Conservation (phyloP, 805 yeast species). For the Kodamaea fukazawae region DNA sequence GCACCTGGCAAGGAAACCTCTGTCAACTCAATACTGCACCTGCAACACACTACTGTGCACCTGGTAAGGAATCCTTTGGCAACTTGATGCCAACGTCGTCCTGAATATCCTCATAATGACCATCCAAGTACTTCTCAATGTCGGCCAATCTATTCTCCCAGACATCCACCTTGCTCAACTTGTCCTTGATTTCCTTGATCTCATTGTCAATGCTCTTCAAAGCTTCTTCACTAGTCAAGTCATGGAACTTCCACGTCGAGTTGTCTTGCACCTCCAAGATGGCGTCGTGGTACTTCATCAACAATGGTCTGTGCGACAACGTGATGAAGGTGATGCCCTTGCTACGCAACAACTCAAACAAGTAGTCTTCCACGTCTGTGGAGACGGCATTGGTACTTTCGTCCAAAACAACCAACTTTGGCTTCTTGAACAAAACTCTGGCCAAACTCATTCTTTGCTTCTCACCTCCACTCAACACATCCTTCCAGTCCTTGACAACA, state of each 20-base stretch:
- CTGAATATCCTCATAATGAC: slow-evolving; percentile 25
- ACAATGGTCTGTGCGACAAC: slow-evolving; percentile 76
- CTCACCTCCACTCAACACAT: slow-evolving; percentile 94
- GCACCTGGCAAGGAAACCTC: no score
- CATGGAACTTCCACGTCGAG: slow-evolving; percentile 47
- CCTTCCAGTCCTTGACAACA: slow-evolving; percentile 74
- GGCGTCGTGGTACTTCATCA: slow-evolving; percentile 81
- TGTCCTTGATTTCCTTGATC: slow-evolving; percentile 60
- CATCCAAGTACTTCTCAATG: slow-evolving; percentile 53
- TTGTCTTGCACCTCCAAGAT: slow-evolving; percentile 62
- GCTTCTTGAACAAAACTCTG: slow-evolving; percentile 74
- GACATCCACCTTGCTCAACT: slow-evolving; percentile 55
- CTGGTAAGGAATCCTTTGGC: slow-evolving; percentile 2
- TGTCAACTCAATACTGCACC: no score
- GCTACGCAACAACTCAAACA: slow-evolving; percentile 70
- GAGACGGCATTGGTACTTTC: slow-evolving; percentile 94
- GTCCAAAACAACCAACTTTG: slow-evolving; percentile 79
- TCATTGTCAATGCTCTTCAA: slow-evolving; percentile 71
- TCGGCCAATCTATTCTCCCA: slow-evolving; percentile 61
- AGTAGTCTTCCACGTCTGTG: slow-evolving; percentile 82
- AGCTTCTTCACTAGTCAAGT: slow-evolving; percentile 63
- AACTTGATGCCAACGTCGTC: slow-evolving; percentile 10
- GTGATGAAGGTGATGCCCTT: slow-evolving; percentile 77
- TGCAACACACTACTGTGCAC: slow-evolving; percentile 1
- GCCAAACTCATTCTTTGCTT: slow-evolving; percentile 90